Percentiles rank a stretch among this genome's conserved stretches.
These are phyloP conservation scores for Chalciporus piperatoides DNA, from an alignment of 1,284 basidiomycete species.

Conservation along the genomic window DNA sequence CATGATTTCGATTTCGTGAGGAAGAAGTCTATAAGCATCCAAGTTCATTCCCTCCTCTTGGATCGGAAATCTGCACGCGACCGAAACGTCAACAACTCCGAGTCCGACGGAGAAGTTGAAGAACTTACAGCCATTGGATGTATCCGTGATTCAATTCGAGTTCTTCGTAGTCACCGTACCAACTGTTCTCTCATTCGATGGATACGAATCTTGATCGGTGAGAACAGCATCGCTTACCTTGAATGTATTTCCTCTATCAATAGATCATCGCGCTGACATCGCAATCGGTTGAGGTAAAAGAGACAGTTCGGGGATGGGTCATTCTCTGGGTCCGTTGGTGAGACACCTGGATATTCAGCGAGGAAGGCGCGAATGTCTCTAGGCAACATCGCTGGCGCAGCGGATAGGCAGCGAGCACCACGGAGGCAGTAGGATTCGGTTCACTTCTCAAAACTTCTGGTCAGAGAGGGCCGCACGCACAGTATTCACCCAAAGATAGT, in stretches of 20 bases:
- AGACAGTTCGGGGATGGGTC: conserved; percentile 47
- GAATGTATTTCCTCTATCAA: conserved; percentile 63
- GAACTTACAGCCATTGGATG: conserved; percentile 70
- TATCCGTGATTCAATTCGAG: conserved; percentile 70
- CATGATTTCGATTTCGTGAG: conserved; percentile 62
- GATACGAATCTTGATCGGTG: background rate
- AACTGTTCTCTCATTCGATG: conserved; percentile 38
- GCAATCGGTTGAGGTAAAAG: conserved; percentile 59
- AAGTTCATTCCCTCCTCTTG: conserved; percentile 69
- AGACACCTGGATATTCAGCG: conserved; percentile 49
- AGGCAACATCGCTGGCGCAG: conserved; percentile 30
- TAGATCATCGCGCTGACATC: conserved; percentile 59
- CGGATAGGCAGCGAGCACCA: conserved; percentile 14
- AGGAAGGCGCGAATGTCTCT: conserved; percentile 62
- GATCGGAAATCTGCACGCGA: conserved; percentile 54
- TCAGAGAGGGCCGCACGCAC: too few species aligned
- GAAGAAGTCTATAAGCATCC: conserved; percentile 60
- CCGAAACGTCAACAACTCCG: conserved; percentile 1
- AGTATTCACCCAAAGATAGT: background rate
- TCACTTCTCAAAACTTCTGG: background rate
- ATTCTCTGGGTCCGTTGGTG: conserved; percentile 35
- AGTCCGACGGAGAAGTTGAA: background rate
- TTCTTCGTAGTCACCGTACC: conserved; percentile 57
- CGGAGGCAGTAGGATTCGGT: conserved; percentile 12
- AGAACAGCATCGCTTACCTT: conserved; percentile 37